phyloP scores from a whole-genome alignment of 1,139 yeast genomes.

The Taphrina populina region DNA sequence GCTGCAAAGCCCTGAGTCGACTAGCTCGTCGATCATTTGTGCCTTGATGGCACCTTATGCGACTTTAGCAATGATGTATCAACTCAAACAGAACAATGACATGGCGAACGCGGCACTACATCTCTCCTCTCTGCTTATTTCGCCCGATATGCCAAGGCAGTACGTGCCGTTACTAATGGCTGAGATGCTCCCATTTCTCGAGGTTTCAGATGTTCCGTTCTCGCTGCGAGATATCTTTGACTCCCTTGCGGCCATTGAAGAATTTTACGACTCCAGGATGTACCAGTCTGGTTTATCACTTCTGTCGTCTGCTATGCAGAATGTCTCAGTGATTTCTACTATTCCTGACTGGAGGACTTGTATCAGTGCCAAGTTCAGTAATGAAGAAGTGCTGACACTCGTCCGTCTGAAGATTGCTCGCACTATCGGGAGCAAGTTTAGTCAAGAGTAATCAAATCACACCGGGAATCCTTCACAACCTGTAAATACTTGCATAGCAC shows the following conservation, averaged over 20 bases:
- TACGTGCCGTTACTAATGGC: slow-evolving; percentile 23
- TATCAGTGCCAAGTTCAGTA: background rate
- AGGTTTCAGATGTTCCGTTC: slow-evolving; percentile 1
- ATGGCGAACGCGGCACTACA: slow-evolving; percentile 1
- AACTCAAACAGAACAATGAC: background rate
- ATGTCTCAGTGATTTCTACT: background rate
- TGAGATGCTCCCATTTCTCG: slow-evolving; percentile 22
- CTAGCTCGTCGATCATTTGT: slow-evolving; percentile 7
- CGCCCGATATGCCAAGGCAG: slow-evolving; percentile 20
- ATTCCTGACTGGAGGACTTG: slow-evolving; percentile 14
- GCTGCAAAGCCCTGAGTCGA: slow-evolving; percentile 9
- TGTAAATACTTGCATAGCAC: too few relatives aligned
- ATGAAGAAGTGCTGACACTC: slow-evolving; percentile 15
- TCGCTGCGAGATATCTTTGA: slow-evolving; percentile 17
- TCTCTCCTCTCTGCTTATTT: slow-evolving; percentile 9
- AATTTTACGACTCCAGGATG: slow-evolving; percentile 12
- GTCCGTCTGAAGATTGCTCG: slow-evolving; percentile 16
- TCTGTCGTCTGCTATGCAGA: slow-evolving; percentile 5
- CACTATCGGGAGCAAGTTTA: slow-evolving; percentile 4
- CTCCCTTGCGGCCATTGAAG: slow-evolving; percentile 25
- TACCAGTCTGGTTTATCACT: slow-evolving; percentile 5
- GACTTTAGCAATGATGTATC: slow-evolving; percentile 4
- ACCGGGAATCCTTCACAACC: too few relatives aligned
- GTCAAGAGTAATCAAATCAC: background rate
- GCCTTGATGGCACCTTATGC: slow-evolving; percentile 28